Conservation (phyloP, 1,139 yeast genomes). For the Saccharomycopsis crataegensis region DNA sequence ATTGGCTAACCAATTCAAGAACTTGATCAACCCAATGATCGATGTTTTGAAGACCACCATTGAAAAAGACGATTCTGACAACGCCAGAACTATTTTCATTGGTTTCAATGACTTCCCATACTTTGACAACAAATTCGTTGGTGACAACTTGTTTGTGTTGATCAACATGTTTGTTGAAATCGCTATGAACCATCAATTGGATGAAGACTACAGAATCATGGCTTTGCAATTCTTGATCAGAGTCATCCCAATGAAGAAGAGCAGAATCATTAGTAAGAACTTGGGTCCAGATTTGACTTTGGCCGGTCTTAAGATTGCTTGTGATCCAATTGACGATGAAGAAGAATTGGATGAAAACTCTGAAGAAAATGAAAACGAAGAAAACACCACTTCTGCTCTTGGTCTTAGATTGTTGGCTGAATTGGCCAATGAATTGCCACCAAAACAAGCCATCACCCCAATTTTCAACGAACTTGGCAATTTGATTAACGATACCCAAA, state of each 20-base stretch:
- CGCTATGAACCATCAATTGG: conserved; percentile 48
- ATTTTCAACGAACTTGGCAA: conserved; percentile 62
- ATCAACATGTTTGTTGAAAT: conserved; percentile 71
- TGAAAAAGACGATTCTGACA: conserved; percentile 59
- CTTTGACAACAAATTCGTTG: conserved; percentile 70
- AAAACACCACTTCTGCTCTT: conserved; percentile 68
- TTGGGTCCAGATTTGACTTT: conserved; percentile 75
- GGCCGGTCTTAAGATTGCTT: conserved; percentile 68
- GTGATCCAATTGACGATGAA: conserved; percentile 69
- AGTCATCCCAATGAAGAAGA: conserved; percentile 64
- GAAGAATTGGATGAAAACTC: conserved; percentile 72
- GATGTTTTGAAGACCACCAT: conserved; percentile 74
- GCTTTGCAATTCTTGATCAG: conserved; percentile 83
- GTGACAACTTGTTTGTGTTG: conserved; percentile 65
- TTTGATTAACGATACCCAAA: conserved; percentile 49
- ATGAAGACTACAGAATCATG: conserved; percentile 75
- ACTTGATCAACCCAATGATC: conserved; percentile 73
- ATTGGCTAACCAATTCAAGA: conserved; percentile 53
- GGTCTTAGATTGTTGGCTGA: conserved; percentile 77
- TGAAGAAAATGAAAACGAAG: conserved; percentile 90
- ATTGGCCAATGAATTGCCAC: conserved; percentile 80
- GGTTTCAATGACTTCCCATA: conserved; percentile 75
- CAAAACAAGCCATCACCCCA: conserved; percentile 82
- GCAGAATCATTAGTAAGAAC: conserved; percentile 54
- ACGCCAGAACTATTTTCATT: conserved; percentile 73